Base-by-base conservation (phyloP, 1,284 basidiomycete genomes). In the Marasmius fiardii region DNA sequence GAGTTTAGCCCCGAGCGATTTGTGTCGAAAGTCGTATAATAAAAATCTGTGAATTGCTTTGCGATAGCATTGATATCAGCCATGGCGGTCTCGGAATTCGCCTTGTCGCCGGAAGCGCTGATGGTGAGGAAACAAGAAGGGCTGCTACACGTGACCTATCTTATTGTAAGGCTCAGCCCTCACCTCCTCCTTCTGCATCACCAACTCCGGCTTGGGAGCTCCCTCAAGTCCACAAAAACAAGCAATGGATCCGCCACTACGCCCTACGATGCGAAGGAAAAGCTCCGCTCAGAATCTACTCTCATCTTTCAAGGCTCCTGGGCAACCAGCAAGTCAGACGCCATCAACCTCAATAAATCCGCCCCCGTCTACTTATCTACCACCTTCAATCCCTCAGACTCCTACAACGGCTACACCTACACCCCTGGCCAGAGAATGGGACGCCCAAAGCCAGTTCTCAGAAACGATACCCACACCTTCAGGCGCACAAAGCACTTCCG, bases 211-310 rank as follows among this genome's bases (percentile, higher is more conserved):
- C 20, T n/a, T 41, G 39, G 39, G 39, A 41, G 39, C 7, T 4
- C 28, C 10, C 28, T 10, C 10, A 31, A 10, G 28, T 7, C n/a
- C 39, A n/a, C 7, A 41, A 16, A 41, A 41, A 7, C 39, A 41
- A 41, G 11, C 39, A 20, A 41, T 41, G 39, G 39, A 41, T 16
- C 39, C 39, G 1, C 11, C 39, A 61, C 64, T 58, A 61, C 80
- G 86, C 58, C 88, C 89, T 41, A 63, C 75, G 16, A 87, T 92
- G 80, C 85, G 90, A 61, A 82, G 90, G 61, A 92, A 92, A 72
- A 90, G 88, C 18, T 91, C 89, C 2, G 89, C 89, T 1, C 88
- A 90, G 71, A 91, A 90, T 69, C 76, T 92, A 52, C 78, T 92
- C 37, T 82, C 83, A n/a, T 85, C 85, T 47, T 90, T 90, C 79